These are phyloP conservation scores for Camelina sativa DNA, from an alignment of 345 rosid genomes.

Conservation along the genomic window DNA sequence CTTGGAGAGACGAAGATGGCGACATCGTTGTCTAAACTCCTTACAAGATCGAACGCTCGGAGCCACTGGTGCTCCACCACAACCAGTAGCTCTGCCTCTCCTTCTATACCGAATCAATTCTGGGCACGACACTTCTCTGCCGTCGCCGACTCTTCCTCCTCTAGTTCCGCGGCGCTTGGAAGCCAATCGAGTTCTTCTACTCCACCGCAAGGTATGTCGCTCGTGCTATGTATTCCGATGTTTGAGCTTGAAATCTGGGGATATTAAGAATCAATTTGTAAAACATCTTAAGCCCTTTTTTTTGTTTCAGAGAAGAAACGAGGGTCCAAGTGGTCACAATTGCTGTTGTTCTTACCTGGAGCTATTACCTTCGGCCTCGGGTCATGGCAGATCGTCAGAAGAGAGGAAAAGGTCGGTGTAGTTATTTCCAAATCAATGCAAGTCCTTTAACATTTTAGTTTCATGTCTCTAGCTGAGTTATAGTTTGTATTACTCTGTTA, in stretches of 20 bases:
- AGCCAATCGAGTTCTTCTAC: slow-evolving; percentile 40
- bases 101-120: slow-evolving; percentile 25
- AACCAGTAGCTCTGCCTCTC: slow-evolving; percentile 18
- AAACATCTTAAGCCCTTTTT: neutral
- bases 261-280: neutral
- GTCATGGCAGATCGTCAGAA: slow-evolving; percentile 93
- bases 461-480: neutral
- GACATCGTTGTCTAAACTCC: slow-evolving; percentile 54
- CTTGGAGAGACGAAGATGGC: slow-evolving; percentile 46
- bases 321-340: slow-evolving; percentile 60
- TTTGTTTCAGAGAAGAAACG: slow-evolving; percentile 48
- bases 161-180: slow-evolving; percentile 45
- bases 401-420: slow-evolving; percentile 79
- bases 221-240: slow-evolving; percentile 2
- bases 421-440: slow-evolving; percentile 10
- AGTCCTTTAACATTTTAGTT: neutral
- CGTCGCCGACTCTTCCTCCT: slow-evolving; percentile 44
- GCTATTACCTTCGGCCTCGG: slow-evolving; percentile 95
- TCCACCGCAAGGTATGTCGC: slow-evolving; percentile 52
- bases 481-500: neutral
- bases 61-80: slow-evolving; percentile 28
- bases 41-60: slow-evolving; percentile 45
- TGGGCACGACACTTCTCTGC: slow-evolving; percentile 39
- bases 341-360: slow-evolving; percentile 87
- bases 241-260: slow-evolving; percentile 15